Conservation (phyloP, 805 yeast species). For the Metschnikowia similis region DNA sequence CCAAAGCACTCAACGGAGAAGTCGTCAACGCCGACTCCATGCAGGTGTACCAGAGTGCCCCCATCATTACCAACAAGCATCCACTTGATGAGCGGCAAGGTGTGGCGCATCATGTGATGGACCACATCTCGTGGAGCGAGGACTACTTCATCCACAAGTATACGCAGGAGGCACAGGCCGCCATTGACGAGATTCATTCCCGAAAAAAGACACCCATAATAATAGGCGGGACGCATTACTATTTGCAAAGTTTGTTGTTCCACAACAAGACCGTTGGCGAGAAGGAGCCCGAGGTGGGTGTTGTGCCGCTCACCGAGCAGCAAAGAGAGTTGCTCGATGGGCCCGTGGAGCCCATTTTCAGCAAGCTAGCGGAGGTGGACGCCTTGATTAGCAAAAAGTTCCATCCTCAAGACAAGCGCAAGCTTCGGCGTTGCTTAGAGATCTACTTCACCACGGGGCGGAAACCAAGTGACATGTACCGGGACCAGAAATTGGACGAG, state of each 20-base stretch:
- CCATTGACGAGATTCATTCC: conserved; percentile 60
- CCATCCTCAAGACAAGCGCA: conserved; percentile 85
- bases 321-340: conserved; percentile 49
- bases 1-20: conserved; percentile 76
- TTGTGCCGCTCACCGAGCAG: conserved; percentile 30
- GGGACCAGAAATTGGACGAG: conserved; percentile 48
- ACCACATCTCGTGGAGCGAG: conserved; percentile 75
- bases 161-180: conserved; percentile 59
- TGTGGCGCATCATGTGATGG: conserved; percentile 80
- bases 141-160: conserved; percentile 81
- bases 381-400: conserved; percentile 73
- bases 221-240: conserved; percentile 96
- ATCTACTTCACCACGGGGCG: conserved; percentile 64
- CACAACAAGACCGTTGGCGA: conserved; percentile 59
- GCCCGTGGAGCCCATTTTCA: conserved; percentile 47
- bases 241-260: conserved; percentile 73
- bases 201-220: conserved; percentile 77
- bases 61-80: conserved; percentile 86
- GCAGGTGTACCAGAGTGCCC: conserved; percentile 81
- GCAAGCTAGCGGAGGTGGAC: conserved; percentile 50
- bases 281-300: conserved; percentile 16
- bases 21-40: conserved; percentile 94
- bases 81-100: conserved; percentile 75
- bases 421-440: conserved; percentile 77
- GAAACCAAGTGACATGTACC: conserved; percentile 68